These are phyloP conservation scores for Artemisia argyi DNA, from an alignment of 129 eudicot species.

Conservation along the genomic window DNA sequence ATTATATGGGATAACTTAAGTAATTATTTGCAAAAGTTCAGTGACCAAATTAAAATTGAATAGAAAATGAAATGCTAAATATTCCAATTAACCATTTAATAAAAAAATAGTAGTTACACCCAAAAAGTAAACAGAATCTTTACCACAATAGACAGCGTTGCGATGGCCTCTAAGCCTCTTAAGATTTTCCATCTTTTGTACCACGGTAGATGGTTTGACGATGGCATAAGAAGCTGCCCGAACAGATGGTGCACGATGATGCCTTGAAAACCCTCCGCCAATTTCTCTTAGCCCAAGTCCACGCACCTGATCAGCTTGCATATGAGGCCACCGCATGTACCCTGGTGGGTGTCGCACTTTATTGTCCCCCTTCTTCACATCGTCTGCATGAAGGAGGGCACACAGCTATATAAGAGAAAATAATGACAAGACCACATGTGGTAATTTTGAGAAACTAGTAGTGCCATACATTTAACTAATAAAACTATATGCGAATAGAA, in stretches of 20 bases:
- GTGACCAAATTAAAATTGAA: neutral
- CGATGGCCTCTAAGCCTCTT: conserved; percentile 84
- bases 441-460: neutral
- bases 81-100: neutral
- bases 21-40: neutral
- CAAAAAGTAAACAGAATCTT: neutral
- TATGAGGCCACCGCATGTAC: conserved; percentile 92
- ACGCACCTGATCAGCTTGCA: conserved; percentile 82
- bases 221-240: conserved; percentile 92
- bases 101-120: neutral
- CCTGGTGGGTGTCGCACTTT: conserved; percentile 50
- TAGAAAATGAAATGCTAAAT: neutral
- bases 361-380: conserved; percentile 39
- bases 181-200: conserved; percentile 83
- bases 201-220: conserved; percentile 90
- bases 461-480: neutral
- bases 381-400: conserved; percentile 40
- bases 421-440: neutral
- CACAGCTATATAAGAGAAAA: neutral
- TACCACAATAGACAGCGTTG: conserved; percentile 95
- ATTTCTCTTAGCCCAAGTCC: conserved; percentile 84
- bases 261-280: conserved; percentile 91
- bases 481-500: neutral
- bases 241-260: conserved; percentile 82
- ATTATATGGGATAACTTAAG: neutral